Percentiles rank a stretch among this genome's conserved stretches.
These are phyloP conservation scores for Pleurotus djamor DNA, from an alignment of 768 basidiomycete species.

Conservation along the genomic window DNA sequence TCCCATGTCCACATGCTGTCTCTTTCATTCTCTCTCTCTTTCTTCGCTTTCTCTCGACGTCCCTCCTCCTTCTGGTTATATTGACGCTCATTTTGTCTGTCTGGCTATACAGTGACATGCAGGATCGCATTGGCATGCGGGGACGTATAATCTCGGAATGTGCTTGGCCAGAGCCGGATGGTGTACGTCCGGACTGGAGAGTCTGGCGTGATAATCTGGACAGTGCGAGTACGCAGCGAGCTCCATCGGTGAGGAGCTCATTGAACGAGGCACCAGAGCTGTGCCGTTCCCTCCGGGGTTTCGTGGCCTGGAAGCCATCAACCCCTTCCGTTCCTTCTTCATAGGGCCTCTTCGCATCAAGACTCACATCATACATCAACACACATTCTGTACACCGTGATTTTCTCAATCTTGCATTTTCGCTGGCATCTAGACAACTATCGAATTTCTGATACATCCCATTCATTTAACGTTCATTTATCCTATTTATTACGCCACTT, in stretches of 20 bases:
- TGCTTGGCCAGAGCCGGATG: constrained; percentile 49
- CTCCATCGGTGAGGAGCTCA: constrained; percentile 9
- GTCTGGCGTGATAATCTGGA: constrained; percentile 48
- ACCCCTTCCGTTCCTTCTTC: constrained; percentile 1
- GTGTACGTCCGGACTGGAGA: constrained; percentile 48
- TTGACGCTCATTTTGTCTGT: constrained; percentile 6
- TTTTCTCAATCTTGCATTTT: no score
- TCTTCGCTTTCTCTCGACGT: neutral
- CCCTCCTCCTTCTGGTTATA: neutral
- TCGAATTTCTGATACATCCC: no score
- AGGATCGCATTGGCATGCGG: constrained; percentile 65
- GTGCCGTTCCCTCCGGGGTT: constrained; percentile 53
- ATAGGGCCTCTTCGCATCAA: neutral
- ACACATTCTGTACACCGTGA: no score
- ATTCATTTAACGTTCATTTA: no score
- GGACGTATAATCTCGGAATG: constrained; percentile 41
- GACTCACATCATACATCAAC: neutral
- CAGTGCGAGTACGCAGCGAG: constrained; percentile 5
- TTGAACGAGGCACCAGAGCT: constrained; percentile 18
- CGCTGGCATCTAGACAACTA: no score
- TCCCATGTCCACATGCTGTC: no score
- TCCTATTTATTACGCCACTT: no score
- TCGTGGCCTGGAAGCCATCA: constrained; percentile 47
- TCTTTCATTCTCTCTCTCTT: no score
- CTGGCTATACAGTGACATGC: constrained; percentile 59